phyloP scores from a whole-genome alignment of 2,329 filamentous ascomycete species.

The Pseudonectria foliicola region DNA sequence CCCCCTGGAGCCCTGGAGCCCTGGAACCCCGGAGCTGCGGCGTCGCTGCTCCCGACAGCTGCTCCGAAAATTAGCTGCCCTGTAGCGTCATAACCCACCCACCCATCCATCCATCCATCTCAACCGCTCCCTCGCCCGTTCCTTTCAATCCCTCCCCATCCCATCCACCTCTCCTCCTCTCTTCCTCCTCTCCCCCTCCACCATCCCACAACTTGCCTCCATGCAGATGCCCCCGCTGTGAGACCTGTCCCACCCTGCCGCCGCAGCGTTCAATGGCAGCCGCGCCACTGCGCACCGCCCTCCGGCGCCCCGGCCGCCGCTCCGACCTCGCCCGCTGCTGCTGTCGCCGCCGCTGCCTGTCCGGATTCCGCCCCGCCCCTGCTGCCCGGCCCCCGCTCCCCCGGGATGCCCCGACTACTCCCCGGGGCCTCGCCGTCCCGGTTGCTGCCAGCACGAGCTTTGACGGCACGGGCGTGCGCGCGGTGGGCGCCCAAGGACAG shows the following conservation, averaged over 20 bases:
- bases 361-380: slow-evolving; percentile 24
- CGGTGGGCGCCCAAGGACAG: slow-evolving; percentile 22
- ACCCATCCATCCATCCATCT: slow-evolving; percentile 5
- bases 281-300: slow-evolving; percentile 23
- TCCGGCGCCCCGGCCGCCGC: slow-evolving; percentile 18
- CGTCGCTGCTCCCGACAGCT: too few relatives aligned
- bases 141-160: too few relatives aligned
- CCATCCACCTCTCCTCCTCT: neutral
- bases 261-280: slow-evolving; percentile 30
- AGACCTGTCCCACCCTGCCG: too few relatives aligned
- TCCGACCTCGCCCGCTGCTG: slow-evolving; percentile 7
- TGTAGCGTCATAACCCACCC: neutral
- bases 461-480: slow-evolving; percentile 23
- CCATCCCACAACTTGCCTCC: slow-evolving; percentile 16
- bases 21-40: too few relatives aligned
- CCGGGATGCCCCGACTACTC: too few relatives aligned
- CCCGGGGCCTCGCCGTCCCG: too few relatives aligned
- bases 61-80: too few relatives aligned
- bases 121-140: too few relatives aligned
- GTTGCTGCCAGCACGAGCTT: slow-evolving; percentile 23
- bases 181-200: neutral
- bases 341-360: slow-evolving; percentile 19
- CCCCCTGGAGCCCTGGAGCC: too few relatives aligned
- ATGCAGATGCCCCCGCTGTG: slow-evolving; percentile 8
- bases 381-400: slow-evolving; percentile 22